These are phyloP conservation scores for Ogataea hybrid DNA, from an alignment of 1,139 yeast genomes.

Conservation along the genomic window DNA sequence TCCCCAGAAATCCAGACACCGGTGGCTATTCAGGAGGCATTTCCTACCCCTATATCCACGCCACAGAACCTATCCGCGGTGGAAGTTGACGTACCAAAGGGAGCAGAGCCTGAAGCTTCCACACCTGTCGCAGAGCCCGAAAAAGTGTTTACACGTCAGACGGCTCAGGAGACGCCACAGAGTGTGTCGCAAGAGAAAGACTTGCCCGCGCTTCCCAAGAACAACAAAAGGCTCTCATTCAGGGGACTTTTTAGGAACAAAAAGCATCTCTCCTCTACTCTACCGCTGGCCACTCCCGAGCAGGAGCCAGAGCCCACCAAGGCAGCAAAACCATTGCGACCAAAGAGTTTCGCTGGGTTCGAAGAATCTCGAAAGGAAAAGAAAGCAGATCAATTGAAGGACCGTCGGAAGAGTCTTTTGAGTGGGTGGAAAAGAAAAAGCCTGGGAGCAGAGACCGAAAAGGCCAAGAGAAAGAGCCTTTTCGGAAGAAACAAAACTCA, in stretches of 20 bases:
- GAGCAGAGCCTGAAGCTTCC: not conserved
- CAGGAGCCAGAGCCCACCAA: not conserved
- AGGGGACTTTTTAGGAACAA: conserved; percentile 26
- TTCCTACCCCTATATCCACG: not conserved
- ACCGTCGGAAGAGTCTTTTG: conserved; percentile 27
- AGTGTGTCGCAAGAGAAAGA: not conserved
- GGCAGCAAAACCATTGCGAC: conserved; percentile 12
- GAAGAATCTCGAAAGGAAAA: conserved; percentile 12
- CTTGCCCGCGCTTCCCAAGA: conserved; percentile 5
- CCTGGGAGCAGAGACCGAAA: conserved; percentile 6
- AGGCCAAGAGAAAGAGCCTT: conserved; percentile 12
- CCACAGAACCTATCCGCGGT: not conserved
- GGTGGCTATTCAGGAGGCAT: not conserved
- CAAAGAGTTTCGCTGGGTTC: conserved; percentile 24
- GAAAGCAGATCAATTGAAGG: conserved; percentile 19
- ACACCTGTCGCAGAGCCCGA: not conserved
- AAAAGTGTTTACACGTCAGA: not conserved
- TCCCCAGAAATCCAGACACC: not conserved
- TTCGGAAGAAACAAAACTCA: conserved; percentile 16
- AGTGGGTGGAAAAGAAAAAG: conserved; percentile 33
- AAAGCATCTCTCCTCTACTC: not conserved
- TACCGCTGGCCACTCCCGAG: conserved; percentile 4
- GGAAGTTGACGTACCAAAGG: not conserved
- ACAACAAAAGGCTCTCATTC: conserved; percentile 22
- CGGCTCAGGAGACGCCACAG: not conserved